Conservation (phyloP, 2,329 filamentous ascomycete species). For the Magnaporthiopsis incrustans region DNA sequence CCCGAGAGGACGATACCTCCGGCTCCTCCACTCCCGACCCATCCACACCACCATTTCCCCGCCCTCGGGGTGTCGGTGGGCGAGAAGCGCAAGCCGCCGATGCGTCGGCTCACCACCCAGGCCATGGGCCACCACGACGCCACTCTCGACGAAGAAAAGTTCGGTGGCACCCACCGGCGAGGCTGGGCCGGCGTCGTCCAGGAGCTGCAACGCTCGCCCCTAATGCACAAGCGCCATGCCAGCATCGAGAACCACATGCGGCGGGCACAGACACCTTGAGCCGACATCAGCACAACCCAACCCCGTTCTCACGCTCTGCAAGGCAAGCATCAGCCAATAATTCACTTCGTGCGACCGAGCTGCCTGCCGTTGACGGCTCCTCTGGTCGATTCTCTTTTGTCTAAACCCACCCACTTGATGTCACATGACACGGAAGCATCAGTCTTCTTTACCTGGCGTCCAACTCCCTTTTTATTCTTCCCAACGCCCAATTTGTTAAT, state of each 20-base stretch:
- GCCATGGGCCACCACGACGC: slow-evolving; percentile 44
- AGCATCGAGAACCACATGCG: slow-evolving; percentile 51
- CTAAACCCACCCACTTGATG: not conserved
- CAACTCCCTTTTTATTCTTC: not conserved
- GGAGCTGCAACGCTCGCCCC: slow-evolving; percentile 52
- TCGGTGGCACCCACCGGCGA: slow-evolving; percentile 38
- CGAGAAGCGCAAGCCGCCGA: slow-evolving; percentile 38
- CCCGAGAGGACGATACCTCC: slow-evolving; percentile 19
- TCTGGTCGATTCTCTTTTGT: not conserved
- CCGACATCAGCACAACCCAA: not conserved
- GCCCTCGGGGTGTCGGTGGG: slow-evolving; percentile 29
- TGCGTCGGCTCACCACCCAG: slow-evolving; percentile 46
- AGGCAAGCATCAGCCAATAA: not conserved
- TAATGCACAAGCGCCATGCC: slow-evolving; percentile 54
- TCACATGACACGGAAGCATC: not conserved
- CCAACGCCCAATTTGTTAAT: not conserved
- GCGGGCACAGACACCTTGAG: slow-evolving; percentile 1
- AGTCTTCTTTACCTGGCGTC: not conserved
- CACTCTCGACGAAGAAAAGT: slow-evolving; percentile 40
- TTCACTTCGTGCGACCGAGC: not conserved
- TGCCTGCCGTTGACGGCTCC: not conserved
- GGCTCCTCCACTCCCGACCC: slow-evolving; percentile 13
- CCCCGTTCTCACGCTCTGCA: not conserved
- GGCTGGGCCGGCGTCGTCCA: slow-evolving; percentile 58
- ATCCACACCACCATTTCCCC: slow-evolving; percentile 4